Base-by-base conservation (phyloP, 768 basidiomycete species). In the Leccinum broughii region DNA sequence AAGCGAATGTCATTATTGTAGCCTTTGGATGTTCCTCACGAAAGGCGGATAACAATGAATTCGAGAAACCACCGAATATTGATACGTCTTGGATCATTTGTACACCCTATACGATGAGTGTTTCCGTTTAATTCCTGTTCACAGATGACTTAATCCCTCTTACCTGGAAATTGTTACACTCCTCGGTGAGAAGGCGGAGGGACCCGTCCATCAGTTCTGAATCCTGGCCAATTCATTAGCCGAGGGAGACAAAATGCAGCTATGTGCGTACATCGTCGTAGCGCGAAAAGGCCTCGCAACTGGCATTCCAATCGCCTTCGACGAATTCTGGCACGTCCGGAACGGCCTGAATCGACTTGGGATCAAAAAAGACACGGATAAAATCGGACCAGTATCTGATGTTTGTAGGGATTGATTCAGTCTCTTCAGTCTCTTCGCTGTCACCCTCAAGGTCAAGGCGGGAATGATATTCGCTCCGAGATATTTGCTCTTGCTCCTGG, bases 101-200 rank as follows among this genome's bases (percentile, higher is more conserved):
- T 14, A 91, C 62, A 5, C 91, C 91, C 88, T 92, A 63, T 15
- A 14, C 14, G 11, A 60, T 28, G 3, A 41, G 50, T n/a, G 3
- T 11, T 24, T 51, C 2, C 37, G n/a, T 55, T 65, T 20, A 64
- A 32, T 41, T 30, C 0, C 51, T 49, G 44, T 41, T 37, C 15
- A 15, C 15, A 39, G 28, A 56, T 0, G 9, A 61, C 13, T 34
- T 48, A 32, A 49, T 20, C 6, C 26, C 3, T 51, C 54, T 56
- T 63, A 89, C 90, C 83, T 92, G 91, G 14, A 88, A 77, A 55
- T 82, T 81, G 68, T 92, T 82, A 67, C 89, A 90, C 64, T 91
- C 90, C 68, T 93, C 91, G 5, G 89, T 79, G 57, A 89, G 82
- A 15, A 80, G 75, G 17, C 91, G 81, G 55, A 92, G 77, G 13